phyloP scores from a whole-genome alignment of 306 rosid species.

The Pachyrhizus erosus region DNA sequence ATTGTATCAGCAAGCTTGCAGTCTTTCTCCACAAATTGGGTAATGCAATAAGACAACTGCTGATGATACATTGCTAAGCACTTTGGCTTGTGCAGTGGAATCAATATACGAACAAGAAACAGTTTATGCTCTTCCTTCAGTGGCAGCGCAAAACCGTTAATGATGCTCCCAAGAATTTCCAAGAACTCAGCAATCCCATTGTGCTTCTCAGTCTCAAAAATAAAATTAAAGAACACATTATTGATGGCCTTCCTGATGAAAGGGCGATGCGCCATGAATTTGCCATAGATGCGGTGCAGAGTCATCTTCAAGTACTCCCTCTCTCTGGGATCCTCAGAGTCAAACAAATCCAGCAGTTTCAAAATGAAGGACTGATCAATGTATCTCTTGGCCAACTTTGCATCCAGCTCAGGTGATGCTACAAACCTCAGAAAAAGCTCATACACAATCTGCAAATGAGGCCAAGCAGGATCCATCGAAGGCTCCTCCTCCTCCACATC shows the following conservation, averaged over 20 bases:
- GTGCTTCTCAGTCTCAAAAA: conserved; percentile 51
- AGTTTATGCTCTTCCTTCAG: conserved; percentile 83
- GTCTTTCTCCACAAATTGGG: conserved; percentile 86
- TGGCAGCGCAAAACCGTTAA: conserved; percentile 78
- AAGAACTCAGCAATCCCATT: conserved; percentile 69
- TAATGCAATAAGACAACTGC: conserved; percentile 75
- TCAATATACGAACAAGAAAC: conserved; percentile 71
- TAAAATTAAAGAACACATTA: conserved; percentile 50
- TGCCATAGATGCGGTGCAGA: conserved; percentile 72
- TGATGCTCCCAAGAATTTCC: conserved; percentile 82
- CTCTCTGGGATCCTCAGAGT: conserved; percentile 81
- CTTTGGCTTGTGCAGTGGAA: conserved; percentile 86
- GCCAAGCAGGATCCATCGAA: conserved; percentile 86
- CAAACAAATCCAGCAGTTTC: conserved; percentile 76
- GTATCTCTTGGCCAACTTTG: conserved; percentile 73
- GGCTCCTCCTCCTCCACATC: conserved; percentile 91
- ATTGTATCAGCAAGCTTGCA: conserved; percentile 90
- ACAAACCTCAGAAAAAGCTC: conserved; percentile 78
- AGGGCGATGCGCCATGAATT: conserved; percentile 82
- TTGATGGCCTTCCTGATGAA: conserved; percentile 77
- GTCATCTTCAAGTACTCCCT: conserved; percentile 74
- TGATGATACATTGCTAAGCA: conserved; percentile 80
- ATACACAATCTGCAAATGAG: conserved; percentile 82
- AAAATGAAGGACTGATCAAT: conserved; percentile 71
- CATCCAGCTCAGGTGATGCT: conserved; percentile 78